Percentiles rank a stretch among this genome's conserved stretches.
These are phyloP conservation scores for Chloromonas sp. DNA, from an alignment of 163 green algal species.

Conservation along the genomic window DNA sequence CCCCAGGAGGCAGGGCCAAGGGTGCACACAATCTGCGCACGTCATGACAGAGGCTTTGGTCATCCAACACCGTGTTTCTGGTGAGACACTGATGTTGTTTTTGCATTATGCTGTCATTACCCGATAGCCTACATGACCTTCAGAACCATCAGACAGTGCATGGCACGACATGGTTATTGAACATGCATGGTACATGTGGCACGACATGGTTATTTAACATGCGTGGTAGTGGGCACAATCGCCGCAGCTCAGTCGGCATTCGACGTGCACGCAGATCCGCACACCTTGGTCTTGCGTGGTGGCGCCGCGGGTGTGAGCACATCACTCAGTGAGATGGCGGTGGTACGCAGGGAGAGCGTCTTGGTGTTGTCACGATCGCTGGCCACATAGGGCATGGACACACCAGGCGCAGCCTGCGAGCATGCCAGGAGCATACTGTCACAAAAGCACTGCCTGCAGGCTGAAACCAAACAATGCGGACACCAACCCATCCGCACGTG, in stretches of 20 bases:
- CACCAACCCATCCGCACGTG: no score
- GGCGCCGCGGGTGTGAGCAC: conserved; percentile 7
- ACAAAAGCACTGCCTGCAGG: background rate
- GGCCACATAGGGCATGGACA: background rate
- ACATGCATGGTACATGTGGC: no score
- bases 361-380: conserved; percentile 15
- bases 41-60: background rate
- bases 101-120: no score
- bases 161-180: no score
- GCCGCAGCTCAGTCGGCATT: no score
- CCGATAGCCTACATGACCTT: no score
- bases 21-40: conserved; percentile 62
- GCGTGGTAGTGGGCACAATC: no score
- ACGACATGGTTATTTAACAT: no score
- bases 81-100: no score
- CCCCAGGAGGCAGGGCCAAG: conserved; percentile 44
- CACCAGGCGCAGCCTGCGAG: conserved; percentile 16
- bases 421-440: conserved; percentile 33
- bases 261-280: no score
- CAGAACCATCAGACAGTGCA: no score
- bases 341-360: conserved; percentile 44
- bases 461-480: background rate
- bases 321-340: conserved; percentile 29
- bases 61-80: no score
- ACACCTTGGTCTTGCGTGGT: conserved; percentile 6